Percentiles rank a stretch among this genome's conserved stretches.
Evolutionary conservation across 306 rosid species (phyloP).

Genomic region (Vicia sativa): DNA sequence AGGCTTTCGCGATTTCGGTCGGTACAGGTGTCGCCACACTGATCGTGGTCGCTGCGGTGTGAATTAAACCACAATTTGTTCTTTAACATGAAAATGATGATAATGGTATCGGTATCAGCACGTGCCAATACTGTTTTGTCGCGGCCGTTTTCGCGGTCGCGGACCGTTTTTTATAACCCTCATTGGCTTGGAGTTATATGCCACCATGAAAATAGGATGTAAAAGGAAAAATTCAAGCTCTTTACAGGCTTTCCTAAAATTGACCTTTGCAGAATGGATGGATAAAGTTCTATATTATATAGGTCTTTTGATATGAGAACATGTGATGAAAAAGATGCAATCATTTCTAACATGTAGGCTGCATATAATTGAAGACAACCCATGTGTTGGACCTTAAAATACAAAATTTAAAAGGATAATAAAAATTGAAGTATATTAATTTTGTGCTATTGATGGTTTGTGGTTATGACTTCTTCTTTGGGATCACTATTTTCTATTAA

Average conservation of each 20-base stretch:
- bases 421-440: conserved; percentile 11
- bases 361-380: conserved; percentile 43
- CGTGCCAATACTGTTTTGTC: too few species aligned
- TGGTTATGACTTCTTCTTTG: conserved; percentile 37
- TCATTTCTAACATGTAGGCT: conserved; percentile 31
- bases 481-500: conserved; percentile 17
- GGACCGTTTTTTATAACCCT: too few species aligned
- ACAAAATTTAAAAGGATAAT: conserved; percentile 14
- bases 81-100: too few species aligned
- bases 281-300: conserved; percentile 35
- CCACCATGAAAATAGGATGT: conserved; percentile 30
- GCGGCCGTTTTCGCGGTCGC: too few species aligned
- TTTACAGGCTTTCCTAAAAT: conserved; percentile 28
- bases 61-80: too few species aligned
- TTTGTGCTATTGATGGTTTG: conserved; percentile 8
- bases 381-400: conserved; percentile 38
- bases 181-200: conserved; percentile 27
- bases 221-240: conserved; percentile 19
- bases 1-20: too few species aligned
- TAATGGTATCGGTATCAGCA: too few species aligned
- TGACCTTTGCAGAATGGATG: conserved; percentile 32
- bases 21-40: too few species aligned
- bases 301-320: conserved; percentile 31
- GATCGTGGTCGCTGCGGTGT: too few species aligned
- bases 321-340: conserved; percentile 28